A percentile compares a stretch with the other conserved stretches of the same genome.
phyloP scores from a whole-genome alignment of 192 early-diverging fungal species.

The Coemansia sp. region DNA sequence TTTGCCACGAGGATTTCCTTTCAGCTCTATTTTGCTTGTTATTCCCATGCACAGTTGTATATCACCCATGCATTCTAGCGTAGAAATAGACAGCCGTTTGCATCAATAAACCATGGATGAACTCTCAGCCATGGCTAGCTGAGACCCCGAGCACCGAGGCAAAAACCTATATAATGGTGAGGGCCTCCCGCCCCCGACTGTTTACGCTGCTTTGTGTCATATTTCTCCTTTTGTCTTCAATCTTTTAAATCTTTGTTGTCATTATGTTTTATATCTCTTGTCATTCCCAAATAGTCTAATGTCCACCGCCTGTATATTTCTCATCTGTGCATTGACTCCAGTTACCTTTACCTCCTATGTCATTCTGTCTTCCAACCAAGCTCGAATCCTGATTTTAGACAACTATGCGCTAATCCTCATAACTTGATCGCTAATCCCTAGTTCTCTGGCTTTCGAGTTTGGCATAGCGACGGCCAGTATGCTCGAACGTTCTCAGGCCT shows the following conservation, averaged over 20 bases:
- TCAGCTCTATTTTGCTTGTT: conserved; percentile 1
- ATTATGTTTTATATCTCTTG: conserved; percentile 4
- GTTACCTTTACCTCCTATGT: background rate
- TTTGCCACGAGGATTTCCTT: background rate
- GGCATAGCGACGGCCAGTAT: background rate
- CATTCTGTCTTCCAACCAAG: background rate
- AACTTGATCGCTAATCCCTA: background rate
- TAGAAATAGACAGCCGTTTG: conserved; percentile 2
- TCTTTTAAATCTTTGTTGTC: background rate
- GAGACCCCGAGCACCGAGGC: background rate
- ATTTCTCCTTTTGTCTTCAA: background rate
- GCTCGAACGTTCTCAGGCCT: background rate
- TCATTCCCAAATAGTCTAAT: background rate
- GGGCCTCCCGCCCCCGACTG: background rate
- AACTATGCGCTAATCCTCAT: background rate
- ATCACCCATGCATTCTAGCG: conserved; percentile 5
- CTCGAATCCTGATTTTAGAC: background rate
- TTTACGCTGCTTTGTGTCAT: background rate
- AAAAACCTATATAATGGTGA: background rate
- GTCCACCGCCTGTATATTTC: background rate
- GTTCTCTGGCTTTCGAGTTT: background rate
- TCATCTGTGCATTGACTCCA: background rate
- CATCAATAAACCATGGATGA: conserved; percentile 1
- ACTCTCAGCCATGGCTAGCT: background rate
- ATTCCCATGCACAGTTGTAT: background rate